Conservation (phyloP, 176 grass and related monocot genomes). For the Oryza meyeriana region DNA sequence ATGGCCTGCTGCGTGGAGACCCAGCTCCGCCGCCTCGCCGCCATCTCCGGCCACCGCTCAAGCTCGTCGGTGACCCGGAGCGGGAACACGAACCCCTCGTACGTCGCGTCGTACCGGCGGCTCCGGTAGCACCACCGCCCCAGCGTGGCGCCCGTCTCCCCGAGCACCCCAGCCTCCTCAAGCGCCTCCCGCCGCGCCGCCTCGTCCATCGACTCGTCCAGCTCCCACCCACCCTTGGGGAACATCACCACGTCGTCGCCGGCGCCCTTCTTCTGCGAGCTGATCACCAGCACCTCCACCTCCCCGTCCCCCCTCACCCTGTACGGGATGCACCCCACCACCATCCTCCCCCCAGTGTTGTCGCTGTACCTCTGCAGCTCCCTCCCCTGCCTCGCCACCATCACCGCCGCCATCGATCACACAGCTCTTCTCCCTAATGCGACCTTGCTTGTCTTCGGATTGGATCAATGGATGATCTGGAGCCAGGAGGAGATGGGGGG, state of each 20-base stretch:
- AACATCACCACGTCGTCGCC: constrained; percentile 39
- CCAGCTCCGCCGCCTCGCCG: constrained; percentile 35
- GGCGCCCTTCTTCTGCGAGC: constrained; percentile 54
- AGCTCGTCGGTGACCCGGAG: constrained; percentile 54
- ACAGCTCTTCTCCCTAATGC: not conserved
- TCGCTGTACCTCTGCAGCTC: constrained; percentile 67
- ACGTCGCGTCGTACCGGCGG: constrained; percentile 44
- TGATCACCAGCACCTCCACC: constrained; percentile 66
- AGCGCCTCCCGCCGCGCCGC: constrained; percentile 56
- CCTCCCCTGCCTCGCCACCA: constrained; percentile 63
- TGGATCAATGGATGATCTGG: not conserved
- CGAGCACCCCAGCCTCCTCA: constrained; percentile 67
- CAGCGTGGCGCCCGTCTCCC: constrained; percentile 23
- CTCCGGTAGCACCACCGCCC: constrained; percentile 57
- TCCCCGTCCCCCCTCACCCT: not conserved
- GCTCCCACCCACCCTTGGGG: constrained; percentile 81
- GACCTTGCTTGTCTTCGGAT: constrained; percentile 36
- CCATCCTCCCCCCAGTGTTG: constrained; percentile 47
- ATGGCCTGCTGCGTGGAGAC: constrained; percentile 32
- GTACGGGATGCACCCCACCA: constrained; percentile 76
- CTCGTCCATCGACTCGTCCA: constrained; percentile 62
- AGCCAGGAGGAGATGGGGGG: not conserved
- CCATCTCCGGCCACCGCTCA: constrained; percentile 62
- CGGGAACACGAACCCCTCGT: constrained; percentile 59
- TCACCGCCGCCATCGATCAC: constrained; percentile 33